phyloP scores from a whole-genome alignment of 345 rosid species.

The Syzygium grande region DNA sequence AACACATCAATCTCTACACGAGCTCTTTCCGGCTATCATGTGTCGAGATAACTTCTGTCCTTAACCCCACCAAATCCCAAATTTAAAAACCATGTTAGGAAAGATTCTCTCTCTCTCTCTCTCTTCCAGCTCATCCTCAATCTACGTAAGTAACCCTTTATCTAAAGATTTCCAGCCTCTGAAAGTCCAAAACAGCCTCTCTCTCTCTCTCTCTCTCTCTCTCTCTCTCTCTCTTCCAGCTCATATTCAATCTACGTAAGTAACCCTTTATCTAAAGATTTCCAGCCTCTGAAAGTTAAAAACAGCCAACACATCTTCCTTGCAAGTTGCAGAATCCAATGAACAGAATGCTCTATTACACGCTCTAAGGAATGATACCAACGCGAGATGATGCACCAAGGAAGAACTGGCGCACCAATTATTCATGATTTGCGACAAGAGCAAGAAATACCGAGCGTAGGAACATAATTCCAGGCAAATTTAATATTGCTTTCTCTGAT shows the following conservation, averaged over 20 bases:
- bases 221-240: neutral
- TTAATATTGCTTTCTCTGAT: neutral
- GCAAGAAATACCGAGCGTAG: neutral
- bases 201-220: neutral
- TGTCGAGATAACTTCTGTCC: neutral
- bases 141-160: neutral
- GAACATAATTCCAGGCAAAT: neutral
- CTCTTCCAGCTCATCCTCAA: neutral
- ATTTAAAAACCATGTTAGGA: neutral
- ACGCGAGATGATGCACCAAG: neutral
- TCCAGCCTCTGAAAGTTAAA: neutral
- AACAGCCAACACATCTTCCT: neutral
- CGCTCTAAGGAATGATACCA: neutral
- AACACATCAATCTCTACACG: neutral
- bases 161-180: neutral
- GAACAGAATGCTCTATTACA: neutral
- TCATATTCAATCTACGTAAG: neutral
- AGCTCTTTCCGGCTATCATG: neutral
- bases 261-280: neutral
- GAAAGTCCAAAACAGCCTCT: neutral
- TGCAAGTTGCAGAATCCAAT: neutral
- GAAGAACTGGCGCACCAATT: neutral
- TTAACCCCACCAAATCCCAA: neutral
- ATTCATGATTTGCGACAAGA: neutral
- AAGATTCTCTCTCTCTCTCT: neutral